Evolutionary conservation across 306 rosid genomes (phyloP).

Genomic region (Oemleria cerasiformis): DNA sequence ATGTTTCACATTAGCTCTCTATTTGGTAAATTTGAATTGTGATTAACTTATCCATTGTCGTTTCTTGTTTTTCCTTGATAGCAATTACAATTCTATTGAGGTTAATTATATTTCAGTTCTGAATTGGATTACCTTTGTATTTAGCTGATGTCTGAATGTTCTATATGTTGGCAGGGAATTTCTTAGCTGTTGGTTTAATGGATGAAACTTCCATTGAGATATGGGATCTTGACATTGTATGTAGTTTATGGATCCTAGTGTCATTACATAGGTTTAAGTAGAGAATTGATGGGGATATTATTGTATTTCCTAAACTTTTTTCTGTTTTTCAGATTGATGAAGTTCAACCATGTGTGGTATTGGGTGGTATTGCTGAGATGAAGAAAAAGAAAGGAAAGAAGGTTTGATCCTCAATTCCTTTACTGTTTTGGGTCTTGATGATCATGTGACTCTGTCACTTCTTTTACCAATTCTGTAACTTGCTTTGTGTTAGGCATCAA

Average conservation of each 20-base stretch:
- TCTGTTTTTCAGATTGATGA: slow-evolving; percentile 62
- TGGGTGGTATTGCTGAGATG: slow-evolving; percentile 68
- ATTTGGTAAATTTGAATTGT: neutral
- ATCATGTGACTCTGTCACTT: slow-evolving; percentile 5
- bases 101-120: neutral
- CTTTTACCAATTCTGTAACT: slow-evolving; percentile 25
- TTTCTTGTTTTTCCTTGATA: neutral
- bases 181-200: slow-evolving; percentile 86
- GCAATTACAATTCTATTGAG: neutral
- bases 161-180: slow-evolving; percentile 57
- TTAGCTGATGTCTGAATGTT: neutral
- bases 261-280: neutral
- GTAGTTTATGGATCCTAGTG: slow-evolving; percentile 25
- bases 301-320: slow-evolving; percentile 9
- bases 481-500: slow-evolving; percentile 47
- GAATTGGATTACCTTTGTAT: slow-evolving; percentile 18
- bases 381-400: slow-evolving; percentile 57
- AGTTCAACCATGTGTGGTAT: slow-evolving; percentile 63
- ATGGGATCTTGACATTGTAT: slow-evolving; percentile 94
- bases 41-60: neutral
- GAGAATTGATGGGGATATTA: slow-evolving; percentile 1
- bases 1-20: neutral
- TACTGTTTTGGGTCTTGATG: neutral
- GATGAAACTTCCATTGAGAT: slow-evolving; percentile 76
- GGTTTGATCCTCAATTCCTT: slow-evolving; percentile 40